phyloP scores from a whole-genome alignment of 2,329 filamentous ascomycete species.

The Talaromyces sp. region DNA sequence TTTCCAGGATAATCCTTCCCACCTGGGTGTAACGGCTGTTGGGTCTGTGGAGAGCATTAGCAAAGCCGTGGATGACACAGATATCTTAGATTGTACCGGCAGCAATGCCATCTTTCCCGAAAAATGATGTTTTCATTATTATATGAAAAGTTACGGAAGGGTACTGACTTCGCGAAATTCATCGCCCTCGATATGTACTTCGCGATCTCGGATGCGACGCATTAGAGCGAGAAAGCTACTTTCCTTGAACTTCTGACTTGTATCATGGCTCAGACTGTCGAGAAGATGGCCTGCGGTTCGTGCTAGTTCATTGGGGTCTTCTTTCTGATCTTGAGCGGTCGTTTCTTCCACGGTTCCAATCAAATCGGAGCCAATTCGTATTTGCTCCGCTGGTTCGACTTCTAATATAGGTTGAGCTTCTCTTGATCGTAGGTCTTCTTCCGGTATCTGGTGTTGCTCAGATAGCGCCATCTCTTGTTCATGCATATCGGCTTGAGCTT shows the following conservation, averaged over 20 bases:
- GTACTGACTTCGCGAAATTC: constrained; percentile 49
- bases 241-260: constrained; percentile 70
- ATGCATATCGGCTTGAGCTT: constrained; percentile 39
- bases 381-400: constrained; percentile 23
- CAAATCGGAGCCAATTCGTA: constrained; percentile 44
- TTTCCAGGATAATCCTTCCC: constrained; percentile 43
- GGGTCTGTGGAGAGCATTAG: constrained; percentile 36
- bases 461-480: constrained; percentile 24
- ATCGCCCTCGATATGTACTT: constrained; percentile 70
- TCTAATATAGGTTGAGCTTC: constrained; percentile 13
- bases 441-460: constrained; percentile 17
- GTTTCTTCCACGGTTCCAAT: constrained; percentile 37
- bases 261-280: constrained; percentile 64
- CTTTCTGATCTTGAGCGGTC: constrained; percentile 30
- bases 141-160: constrained; percentile 37
- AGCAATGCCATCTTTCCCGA: constrained; percentile 33
- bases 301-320: constrained; percentile 65
- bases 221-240: constrained; percentile 74
- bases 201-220: constrained; percentile 67
- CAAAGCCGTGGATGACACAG: constrained; percentile 29
- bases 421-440: constrained; percentile 14
- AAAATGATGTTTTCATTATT: neutral
- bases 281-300: constrained; percentile 68
- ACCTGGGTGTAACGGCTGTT: constrained; percentile 47
- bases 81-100: constrained; percentile 36